phyloP scores from a whole-genome alignment of 345 rosid genomes.

The Acer saccharum region DNA sequence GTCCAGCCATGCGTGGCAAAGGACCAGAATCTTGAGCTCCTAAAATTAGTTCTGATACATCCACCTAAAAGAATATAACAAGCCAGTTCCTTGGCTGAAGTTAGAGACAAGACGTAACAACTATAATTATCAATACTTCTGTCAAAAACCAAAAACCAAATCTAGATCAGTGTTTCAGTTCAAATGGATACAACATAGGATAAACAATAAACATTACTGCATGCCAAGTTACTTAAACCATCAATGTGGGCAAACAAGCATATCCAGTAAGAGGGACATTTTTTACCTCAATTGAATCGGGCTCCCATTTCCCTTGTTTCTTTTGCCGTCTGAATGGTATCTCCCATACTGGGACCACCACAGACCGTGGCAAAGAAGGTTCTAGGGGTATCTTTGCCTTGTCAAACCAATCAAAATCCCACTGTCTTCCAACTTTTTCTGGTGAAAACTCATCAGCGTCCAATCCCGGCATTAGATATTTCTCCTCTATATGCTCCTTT shows the following conservation, averaged over 20 bases:
- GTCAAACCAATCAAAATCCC: slow-evolving; percentile 97
- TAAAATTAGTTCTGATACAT: slow-evolving; percentile 65
- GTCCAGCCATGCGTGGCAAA: slow-evolving; percentile 60
- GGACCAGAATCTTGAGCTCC: slow-evolving; percentile 70
- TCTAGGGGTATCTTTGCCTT: slow-evolving; percentile 71
- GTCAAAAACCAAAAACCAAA: slow-evolving; percentile 6
- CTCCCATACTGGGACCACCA: slow-evolving; percentile 87
- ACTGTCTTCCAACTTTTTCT: slow-evolving; percentile 73
- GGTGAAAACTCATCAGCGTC: slow-evolving; percentile 74
- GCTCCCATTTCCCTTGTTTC: slow-evolving; percentile 54
- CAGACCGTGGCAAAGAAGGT: slow-evolving; percentile 71
- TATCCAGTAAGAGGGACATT: slow-evolving; percentile 10
- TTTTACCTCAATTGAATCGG: slow-evolving; percentile 55
- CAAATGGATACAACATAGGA: background rate
- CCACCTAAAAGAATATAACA: slow-evolving; percentile 69
- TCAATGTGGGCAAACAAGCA: background rate
- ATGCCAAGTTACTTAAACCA: background rate
- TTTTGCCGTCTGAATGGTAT: slow-evolving; percentile 66
- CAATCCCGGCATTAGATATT: slow-evolving; percentile 73
- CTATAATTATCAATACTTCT: background rate
- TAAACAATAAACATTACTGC: background rate
- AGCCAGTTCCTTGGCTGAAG: slow-evolving; percentile 31
- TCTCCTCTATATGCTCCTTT: slow-evolving; percentile 81
- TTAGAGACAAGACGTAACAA: slow-evolving; percentile 28
- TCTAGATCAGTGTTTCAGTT: background rate